Evolutionary conservation across 2,329 filamentous ascomycete genomes (phyloP), one percentile per base, ranked within the genome.

Genomic region (Colletotrichum liriopes): DNA sequence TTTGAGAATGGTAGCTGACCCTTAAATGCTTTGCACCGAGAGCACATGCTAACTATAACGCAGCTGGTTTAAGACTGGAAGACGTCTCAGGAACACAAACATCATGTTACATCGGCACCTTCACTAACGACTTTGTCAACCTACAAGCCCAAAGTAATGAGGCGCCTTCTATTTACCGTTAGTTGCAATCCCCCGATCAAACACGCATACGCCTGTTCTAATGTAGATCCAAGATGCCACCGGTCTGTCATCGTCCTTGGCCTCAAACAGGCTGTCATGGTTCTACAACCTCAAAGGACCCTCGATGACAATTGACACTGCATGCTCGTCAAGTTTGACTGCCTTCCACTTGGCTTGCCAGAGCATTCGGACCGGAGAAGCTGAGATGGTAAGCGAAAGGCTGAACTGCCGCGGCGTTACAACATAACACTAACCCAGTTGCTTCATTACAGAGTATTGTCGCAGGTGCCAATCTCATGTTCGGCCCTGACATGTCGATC

Each of bases 141-240:
- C 70, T 81, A 14, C 60, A 67, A 14, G 62, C 59, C 20, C 76
- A 71, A n/a, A 80, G 82, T 12, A 47, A 71, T 0, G 73, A 76
- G 43, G 56, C 69, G 2, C 72, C 70, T 2, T 74, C 65, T 2
- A 58, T 62, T 8, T 78, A 81, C 66, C 18, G 71, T 82, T 7
- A 77, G 77, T 12, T 78, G 78, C 47, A 74, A 75, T 55, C 77
- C 77, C 39, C 12, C 35, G 5, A 43, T 16, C 6, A 7, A 14
- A 87, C 72, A 82, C 84, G 73, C 1, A 81, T 82, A 1, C 81
- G 83, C 43, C 74, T 83, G 2, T 81, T 84, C 47, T 78, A 82
- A 49, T 84, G 86, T 71, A 75, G 81, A 1, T 20, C 9, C 41
- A 84, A 86, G 41, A 86, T 86, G 83, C 86, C 85, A 72, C 86